A percentile compares a stretch with the other conserved stretches of the same genome.
These are phyloP conservation scores for Coelastrella sp. DNA, from an alignment of 139 green algal genomes.

Conservation along the genomic window DNA sequence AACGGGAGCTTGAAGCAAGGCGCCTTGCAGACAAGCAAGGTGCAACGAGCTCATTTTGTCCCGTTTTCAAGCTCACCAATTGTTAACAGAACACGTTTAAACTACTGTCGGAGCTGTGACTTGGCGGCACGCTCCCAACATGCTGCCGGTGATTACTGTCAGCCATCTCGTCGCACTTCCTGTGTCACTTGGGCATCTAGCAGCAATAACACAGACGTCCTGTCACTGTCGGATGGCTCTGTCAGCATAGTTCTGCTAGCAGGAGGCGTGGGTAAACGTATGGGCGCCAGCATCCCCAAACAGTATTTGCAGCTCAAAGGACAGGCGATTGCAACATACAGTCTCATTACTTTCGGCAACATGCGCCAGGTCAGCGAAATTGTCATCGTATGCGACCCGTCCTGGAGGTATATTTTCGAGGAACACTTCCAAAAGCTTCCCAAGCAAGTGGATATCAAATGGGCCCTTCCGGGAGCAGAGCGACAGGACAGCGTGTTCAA, in stretches of 20 bases:
- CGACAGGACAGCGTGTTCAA: slow-evolving; percentile 96
- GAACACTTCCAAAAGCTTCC: slow-evolving; percentile 51
- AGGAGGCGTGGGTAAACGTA: slow-evolving; percentile 95
- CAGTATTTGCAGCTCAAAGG: slow-evolving; percentile 96
- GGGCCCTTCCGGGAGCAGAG: slow-evolving; percentile 92
- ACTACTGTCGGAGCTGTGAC: too few species aligned
- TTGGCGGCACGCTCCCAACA: too few species aligned
- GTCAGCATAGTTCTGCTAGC: slow-evolving; percentile 93
- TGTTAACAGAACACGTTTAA: too few species aligned
- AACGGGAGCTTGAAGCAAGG: neutral
- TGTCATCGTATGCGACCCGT: slow-evolving; percentile 94
- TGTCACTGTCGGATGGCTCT: slow-evolving; percentile 43
- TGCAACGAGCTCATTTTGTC: neutral
- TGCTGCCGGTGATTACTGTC: neutral
- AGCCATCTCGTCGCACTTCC: too few species aligned
- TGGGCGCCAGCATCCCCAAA: slow-evolving; percentile 97
- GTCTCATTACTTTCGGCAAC: slow-evolving; percentile 84
- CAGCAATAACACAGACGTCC: slow-evolving; percentile 6
- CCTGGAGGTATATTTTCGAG: slow-evolving; percentile 80
- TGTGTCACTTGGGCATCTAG: neutral
- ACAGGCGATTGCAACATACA: slow-evolving; percentile 89
- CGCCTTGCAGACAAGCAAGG: neutral
- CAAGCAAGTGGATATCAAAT: slow-evolving; percentile 72
- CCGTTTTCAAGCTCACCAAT: neutral
- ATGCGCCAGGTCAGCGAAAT: slow-evolving; percentile 92